These are phyloP conservation scores for Mycocentrospora acerina DNA, from an alignment of 2,329 filamentous ascomycete genomes.

Conservation along the genomic window DNA sequence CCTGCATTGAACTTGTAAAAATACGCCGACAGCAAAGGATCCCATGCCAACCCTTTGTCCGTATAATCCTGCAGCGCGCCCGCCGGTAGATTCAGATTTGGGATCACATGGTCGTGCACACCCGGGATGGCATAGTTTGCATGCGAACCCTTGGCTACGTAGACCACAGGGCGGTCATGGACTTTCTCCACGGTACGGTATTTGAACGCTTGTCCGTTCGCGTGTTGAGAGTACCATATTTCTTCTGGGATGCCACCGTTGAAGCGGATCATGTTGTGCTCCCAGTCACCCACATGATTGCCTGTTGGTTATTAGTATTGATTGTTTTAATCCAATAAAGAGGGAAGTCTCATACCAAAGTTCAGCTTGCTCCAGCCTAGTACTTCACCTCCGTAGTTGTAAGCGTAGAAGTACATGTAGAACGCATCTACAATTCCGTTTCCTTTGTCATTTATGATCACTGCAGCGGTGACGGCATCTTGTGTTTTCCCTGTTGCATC, in stretches of 20 bases:
- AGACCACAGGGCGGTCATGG: constrained; percentile 57
- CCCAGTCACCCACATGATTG: constrained; percentile 68
- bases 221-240: constrained; percentile 66
- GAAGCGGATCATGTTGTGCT: constrained; percentile 69
- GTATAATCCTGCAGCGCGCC: constrained; percentile 55
- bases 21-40: constrained; percentile 58
- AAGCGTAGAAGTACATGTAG: constrained; percentile 65
- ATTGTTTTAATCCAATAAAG: not conserved
- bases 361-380: constrained; percentile 43
- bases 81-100: constrained; percentile 59
- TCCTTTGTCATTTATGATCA: constrained; percentile 62
- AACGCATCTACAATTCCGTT: constrained; percentile 58
- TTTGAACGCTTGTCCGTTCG: constrained; percentile 63
- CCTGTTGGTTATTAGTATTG: constrained; percentile 19
- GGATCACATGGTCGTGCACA: constrained; percentile 64
- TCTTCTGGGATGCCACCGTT: constrained; percentile 54
- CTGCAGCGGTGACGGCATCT: constrained; percentile 51
- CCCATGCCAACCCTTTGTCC: constrained; percentile 60
- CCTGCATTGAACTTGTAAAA: constrained; percentile 55
- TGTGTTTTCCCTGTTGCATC: constrained; percentile 53
- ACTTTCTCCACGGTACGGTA: constrained; percentile 58
- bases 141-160: constrained; percentile 62
- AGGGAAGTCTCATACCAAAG: constrained; percentile 40
- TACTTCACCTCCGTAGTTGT: constrained; percentile 57
- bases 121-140: constrained; percentile 64